Evolutionary conservation across 1,284 basidiomycete species (phyloP), one percentile per base, ranked within the genome.

Genomic region (Cryptococcus hybrid): DNA sequence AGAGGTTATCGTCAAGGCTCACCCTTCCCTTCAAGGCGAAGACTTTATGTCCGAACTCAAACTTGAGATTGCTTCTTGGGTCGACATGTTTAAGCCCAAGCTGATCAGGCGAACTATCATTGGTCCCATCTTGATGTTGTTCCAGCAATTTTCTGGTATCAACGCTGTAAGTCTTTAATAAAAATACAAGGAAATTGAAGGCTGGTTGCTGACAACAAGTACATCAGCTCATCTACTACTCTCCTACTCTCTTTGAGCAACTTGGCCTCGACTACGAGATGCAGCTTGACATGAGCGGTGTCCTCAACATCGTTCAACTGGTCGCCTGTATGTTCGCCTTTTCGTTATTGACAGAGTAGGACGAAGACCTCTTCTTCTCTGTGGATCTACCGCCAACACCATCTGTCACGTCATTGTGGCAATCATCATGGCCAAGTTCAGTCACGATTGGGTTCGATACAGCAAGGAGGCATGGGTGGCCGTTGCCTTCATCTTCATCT

Each of bases 301-400:
- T 74, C 34, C 72, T 74, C 51, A 77, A 77, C 57, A 57, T 75
- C 35, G 57, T 65, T n/a, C 66, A 75, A 49, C 59, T 62, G 7
- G 71, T 76, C 57, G 77, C 73, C 48, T 69, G 68, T 5, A 42
- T 68, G 34, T 57, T 65, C 12, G 60, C 72, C 7, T 56, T 79
- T 56, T 78, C 60, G 69, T 73, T 55, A 63, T 78, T 44, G 78
- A 80, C 62, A 59, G 64, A 2, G 52, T 77, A 4, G 78, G 78
- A 43, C 70, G 78, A n/a, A 61, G 65, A 13, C 67, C 67, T 5
- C 64, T 71, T 6, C 63, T 78, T 24, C 58, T 78, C 18, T 48
- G 44, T 40, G 68, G 69, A 0, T 58, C 65, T 0, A 12, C 52
- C 9, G 59, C 58, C 7, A 58, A 55, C 39, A 42, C 48, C 9